Conservation (phyloP, 2,329 filamentous ascomycete genomes). For the Aspergillus sp. region DNA sequence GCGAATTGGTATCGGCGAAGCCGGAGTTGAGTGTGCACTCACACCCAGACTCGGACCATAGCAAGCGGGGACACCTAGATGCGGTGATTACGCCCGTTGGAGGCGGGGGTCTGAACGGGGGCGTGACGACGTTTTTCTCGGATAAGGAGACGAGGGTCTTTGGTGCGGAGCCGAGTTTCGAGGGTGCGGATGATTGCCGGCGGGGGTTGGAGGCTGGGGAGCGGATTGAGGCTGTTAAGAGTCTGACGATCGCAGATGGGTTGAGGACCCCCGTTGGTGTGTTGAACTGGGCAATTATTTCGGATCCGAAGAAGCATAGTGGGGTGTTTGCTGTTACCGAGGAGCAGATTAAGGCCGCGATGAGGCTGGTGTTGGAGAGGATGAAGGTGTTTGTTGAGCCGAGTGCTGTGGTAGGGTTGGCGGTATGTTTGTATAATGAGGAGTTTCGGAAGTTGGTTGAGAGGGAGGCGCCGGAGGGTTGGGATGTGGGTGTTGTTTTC, state of each 20-base stretch:
- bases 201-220: conserved; percentile 68
- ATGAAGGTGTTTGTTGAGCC: conserved; percentile 93
- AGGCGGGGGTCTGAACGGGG: conserved; percentile 85
- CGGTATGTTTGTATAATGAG: conserved; percentile 81
- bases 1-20: conserved; percentile 51
- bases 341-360: conserved; percentile 76
- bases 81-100: conserved; percentile 83
- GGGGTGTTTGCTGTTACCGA: conserved; percentile 78
- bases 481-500: conserved; percentile 69
- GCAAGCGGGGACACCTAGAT: conserved; percentile 51
- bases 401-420: conserved; percentile 80
- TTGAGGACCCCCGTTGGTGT: conserved; percentile 80
- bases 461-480: conserved; percentile 69
- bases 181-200: conserved; percentile 83
- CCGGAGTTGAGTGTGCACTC: conserved; percentile 33
- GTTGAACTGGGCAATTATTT: conserved; percentile 77
- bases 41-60: conserved; percentile 18
- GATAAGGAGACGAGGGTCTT: conserved; percentile 77
- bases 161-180: conserved; percentile 80
- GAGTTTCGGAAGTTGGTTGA: conserved; percentile 73
- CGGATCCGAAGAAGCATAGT: conserved; percentile 69
- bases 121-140: conserved; percentile 73
- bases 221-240: conserved; percentile 70
- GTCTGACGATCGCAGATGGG: conserved; percentile 86
- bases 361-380: conserved; percentile 80